These are phyloP conservation scores for Carallia brachiata DNA, from an alignment of 345 rosid species.

Conservation along the genomic window DNA sequence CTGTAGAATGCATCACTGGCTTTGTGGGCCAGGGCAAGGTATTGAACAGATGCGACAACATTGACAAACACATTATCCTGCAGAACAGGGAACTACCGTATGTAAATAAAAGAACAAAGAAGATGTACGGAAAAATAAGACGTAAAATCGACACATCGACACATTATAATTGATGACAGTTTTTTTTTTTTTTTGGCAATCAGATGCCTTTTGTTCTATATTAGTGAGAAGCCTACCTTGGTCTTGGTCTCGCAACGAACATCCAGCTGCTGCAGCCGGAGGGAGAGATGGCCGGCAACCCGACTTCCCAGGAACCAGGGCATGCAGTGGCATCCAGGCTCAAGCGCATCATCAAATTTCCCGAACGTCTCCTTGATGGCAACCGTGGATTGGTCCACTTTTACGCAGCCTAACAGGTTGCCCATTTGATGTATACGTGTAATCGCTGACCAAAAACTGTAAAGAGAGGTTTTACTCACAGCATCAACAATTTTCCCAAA, in stretches of 20 bases:
- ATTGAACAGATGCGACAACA: slow-evolving; percentile 20
- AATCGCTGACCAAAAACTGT: background rate
- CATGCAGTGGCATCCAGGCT: background rate
- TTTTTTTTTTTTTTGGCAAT: too few species aligned
- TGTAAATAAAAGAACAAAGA: too few species aligned
- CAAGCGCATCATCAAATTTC: background rate
- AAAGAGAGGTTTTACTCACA: too few species aligned
- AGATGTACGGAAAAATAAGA: too few species aligned
- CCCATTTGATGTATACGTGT: slow-evolving; percentile 3
- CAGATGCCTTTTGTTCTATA: too few species aligned
- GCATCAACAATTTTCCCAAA: too few species aligned
- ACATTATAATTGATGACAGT: too few species aligned
- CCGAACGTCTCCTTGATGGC: slow-evolving; percentile 19
- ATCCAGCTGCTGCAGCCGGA: background rate
- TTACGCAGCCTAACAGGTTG: slow-evolving; percentile 7
- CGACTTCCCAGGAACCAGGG: background rate
- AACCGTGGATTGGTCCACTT: slow-evolving; percentile 20
- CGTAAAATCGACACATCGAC: too few species aligned
- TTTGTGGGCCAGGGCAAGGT: slow-evolving; percentile 13
- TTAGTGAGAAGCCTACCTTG: background rate
- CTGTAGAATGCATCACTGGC: slow-evolving; percentile 21
- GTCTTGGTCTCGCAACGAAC: slow-evolving; percentile 3
- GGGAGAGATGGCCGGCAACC: background rate
- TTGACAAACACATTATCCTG: slow-evolving; percentile 25
- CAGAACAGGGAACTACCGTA: background rate